A percentile compares a stretch with the other conserved stretches of the same genome.
phyloP scores from a whole-genome alignment of 2,329 filamentous ascomycete species.

The Penicillium glabrum region DNA sequence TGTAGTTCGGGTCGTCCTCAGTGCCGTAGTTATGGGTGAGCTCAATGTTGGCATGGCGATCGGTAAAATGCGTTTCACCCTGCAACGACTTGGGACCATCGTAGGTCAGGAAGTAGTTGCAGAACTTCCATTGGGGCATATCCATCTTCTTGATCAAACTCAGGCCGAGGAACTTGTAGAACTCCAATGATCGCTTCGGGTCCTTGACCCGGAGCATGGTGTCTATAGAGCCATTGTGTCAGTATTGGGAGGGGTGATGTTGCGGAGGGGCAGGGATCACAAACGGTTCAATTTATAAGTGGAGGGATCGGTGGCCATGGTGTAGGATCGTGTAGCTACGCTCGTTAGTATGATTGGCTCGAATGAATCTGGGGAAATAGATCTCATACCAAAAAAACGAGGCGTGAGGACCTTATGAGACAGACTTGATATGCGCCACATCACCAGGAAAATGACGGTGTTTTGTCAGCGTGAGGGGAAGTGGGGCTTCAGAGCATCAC shows the following conservation, averaged over 20 bases:
- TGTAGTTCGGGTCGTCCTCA: conserved; percentile 78
- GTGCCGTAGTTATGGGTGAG: conserved; percentile 85
- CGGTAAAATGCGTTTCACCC: conserved; percentile 69
- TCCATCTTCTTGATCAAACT: conserved; percentile 76
- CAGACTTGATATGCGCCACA: conserved; percentile 2
- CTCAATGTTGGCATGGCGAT: conserved; percentile 88
- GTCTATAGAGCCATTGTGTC: conserved; percentile 29
- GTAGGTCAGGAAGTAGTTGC: conserved; percentile 93
- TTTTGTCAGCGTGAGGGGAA: conserved; percentile 20
- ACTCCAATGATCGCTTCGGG: conserved; percentile 82
- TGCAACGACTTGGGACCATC: conserved; percentile 75
- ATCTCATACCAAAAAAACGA: conserved; percentile 16
- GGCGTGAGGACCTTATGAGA: conserved; percentile 27
- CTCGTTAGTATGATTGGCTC: conserved; percentile 14
- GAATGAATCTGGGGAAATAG: background rate
- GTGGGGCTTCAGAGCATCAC: too few species aligned
- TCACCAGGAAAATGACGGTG: conserved; percentile 6
- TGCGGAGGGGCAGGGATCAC: conserved; percentile 22
- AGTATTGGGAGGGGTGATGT: conserved; percentile 6
- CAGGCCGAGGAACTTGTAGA: conserved; percentile 92
- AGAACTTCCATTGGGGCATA: conserved; percentile 86
- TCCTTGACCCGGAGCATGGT: conserved; percentile 91
- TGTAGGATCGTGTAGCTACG: conserved; percentile 34
- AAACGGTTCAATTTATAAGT: conserved; percentile 67
- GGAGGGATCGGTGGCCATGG: conserved; percentile 57